Percentiles rank a stretch among this genome's conserved stretches.
phyloP scores from a whole-genome alignment of 2,329 filamentous ascomycete genomes.

The Alternaria tenuissima region DNA sequence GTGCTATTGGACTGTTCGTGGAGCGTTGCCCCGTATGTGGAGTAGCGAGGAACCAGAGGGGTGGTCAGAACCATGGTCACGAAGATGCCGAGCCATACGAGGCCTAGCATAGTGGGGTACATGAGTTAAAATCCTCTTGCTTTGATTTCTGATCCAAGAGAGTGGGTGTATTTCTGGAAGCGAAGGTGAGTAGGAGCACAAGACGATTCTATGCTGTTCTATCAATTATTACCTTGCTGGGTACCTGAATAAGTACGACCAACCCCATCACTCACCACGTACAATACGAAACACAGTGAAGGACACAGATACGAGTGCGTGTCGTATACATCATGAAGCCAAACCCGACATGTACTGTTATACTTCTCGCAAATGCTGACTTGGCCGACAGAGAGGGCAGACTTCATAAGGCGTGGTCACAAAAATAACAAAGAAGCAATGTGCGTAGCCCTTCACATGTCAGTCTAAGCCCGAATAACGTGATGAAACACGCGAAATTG shows the following conservation, averaged over 20 bases:
- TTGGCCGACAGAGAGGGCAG: neutral
- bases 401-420: neutral
- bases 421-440: neutral
- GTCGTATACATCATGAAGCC: neutral
- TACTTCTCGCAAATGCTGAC: neutral
- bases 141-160: neutral
- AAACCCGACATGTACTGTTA: neutral
- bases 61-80: neutral
- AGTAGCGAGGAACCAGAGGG: neutral
- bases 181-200: neutral
- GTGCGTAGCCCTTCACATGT: neutral
- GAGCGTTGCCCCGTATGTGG: neutral
- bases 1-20: neutral
- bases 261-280: neutral
- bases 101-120: neutral
- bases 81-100: neutral
- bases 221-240: neutral
- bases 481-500: neutral
- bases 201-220: neutral
- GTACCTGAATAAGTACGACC: neutral
- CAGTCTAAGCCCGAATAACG: neutral
- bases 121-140: neutral
- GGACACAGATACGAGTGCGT: neutral
- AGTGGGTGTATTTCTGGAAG: neutral
- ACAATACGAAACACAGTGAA: neutral